Percentiles rank a stretch among this genome's conserved stretches.
These are phyloP conservation scores for Vigna radiata DNA, from an alignment of 306 rosid genomes.

Conservation along the genomic window DNA sequence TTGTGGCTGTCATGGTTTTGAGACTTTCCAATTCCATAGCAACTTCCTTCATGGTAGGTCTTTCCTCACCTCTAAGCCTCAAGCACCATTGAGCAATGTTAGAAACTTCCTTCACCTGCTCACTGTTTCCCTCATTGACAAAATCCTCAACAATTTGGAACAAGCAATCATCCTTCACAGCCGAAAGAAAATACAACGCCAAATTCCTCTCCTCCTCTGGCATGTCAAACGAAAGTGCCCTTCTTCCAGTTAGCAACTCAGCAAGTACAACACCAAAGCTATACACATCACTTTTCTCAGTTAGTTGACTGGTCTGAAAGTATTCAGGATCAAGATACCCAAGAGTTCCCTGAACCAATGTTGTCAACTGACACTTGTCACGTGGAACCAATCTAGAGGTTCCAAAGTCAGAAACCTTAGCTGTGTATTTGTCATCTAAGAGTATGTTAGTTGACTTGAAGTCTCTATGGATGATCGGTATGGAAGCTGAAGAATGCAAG, in stretches of 20 bases:
- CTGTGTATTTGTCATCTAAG: slow-evolving; percentile 27
- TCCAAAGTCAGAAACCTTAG: slow-evolving; percentile 52
- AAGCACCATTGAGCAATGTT: slow-evolving; percentile 28
- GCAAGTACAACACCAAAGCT: slow-evolving; percentile 55
- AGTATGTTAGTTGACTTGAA: slow-evolving; percentile 50
- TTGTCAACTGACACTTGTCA: slow-evolving; percentile 38
- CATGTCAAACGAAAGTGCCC: slow-evolving; percentile 36
- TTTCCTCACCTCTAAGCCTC: slow-evolving; percentile 34
- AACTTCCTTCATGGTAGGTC: slow-evolving; percentile 53
- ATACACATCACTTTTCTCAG: slow-evolving; percentile 53
- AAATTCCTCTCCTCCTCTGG: slow-evolving; percentile 40
- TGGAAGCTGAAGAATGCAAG: slow-evolving; percentile 42
- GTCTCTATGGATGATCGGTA: slow-evolving; percentile 50
- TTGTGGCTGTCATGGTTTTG: slow-evolving; percentile 14
- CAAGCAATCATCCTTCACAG: slow-evolving; percentile 30
- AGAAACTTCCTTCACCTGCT: slow-evolving; percentile 36
- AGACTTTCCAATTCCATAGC: slow-evolving; percentile 43
- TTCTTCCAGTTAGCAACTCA: slow-evolving; percentile 46
- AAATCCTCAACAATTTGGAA: slow-evolving; percentile 27
- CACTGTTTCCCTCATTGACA: slow-evolving; percentile 20
- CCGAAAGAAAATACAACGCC: slow-evolving; percentile 39
- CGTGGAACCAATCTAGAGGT: slow-evolving; percentile 44
- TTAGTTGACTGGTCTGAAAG: slow-evolving; percentile 42
- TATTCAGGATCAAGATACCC: slow-evolving; percentile 50
- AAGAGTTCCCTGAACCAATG: slow-evolving; percentile 50